These are phyloP conservation scores for Mucor racemosus DNA, from an alignment of 371 early-diverging fungal genomes.

Conservation along the genomic window DNA sequence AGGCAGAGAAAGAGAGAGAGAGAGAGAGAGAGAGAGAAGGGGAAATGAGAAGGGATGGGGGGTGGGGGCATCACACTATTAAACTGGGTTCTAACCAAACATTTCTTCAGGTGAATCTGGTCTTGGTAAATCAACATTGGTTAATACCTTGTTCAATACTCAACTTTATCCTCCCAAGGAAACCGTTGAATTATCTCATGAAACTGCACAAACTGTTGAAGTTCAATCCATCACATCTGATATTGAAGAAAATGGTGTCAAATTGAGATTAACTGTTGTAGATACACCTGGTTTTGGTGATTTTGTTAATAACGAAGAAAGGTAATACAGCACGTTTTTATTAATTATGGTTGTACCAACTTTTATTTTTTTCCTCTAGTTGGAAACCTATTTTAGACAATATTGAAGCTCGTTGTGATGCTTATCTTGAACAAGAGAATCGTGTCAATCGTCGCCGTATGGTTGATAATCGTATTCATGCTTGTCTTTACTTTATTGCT, in stretches of 20 bases:
- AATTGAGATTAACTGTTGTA: conserved; percentile 93
- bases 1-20: too few species aligned
- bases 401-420: conserved; percentile 93
- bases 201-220: conserved; percentile 92
- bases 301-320: conserved; percentile 94
- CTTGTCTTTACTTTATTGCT: conserved; percentile 97
- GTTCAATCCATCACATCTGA: conserved; percentile 93
- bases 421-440: conserved; percentile 92
- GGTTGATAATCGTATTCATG: conserved; percentile 95
- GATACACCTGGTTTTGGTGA: conserved; percentile 97
- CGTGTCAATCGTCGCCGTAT: conserved; percentile 85
- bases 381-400: conserved; percentile 96
- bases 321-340: conserved; percentile 41
- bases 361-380: conserved; percentile 23
- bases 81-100: too few species aligned
- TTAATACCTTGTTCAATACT: conserved; percentile 98
- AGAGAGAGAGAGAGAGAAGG: too few species aligned
- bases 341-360: too few species aligned
- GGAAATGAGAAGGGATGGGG: too few species aligned
- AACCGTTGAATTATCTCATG: conserved; percentile 77
- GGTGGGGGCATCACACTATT: background rate
- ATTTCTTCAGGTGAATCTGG: conserved; percentile 87
- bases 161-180: conserved; percentile 89
- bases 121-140: conserved; percentile 98
- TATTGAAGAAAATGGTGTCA: conserved; percentile 88